Conservation (phyloP, 225 moss, liverwort and hornwort genomes). For the Antitrichia curtipendula region DNA sequence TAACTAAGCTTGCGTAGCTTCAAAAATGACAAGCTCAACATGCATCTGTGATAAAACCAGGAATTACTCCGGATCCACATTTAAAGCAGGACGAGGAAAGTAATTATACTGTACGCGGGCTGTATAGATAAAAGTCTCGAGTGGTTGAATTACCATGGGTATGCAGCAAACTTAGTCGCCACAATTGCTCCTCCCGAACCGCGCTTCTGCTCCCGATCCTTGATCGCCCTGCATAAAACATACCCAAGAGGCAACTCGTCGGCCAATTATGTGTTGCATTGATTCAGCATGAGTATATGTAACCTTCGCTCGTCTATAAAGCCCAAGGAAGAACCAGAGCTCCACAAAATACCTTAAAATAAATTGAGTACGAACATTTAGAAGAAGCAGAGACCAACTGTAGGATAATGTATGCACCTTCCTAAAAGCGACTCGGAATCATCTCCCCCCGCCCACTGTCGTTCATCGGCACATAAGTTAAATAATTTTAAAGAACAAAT, state of each 20-base stretch:
- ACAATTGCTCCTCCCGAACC: constrained; percentile 3
- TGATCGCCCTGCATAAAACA: constrained; percentile 16
- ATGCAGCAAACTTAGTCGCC: constrained; percentile 30
- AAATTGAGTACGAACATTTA: neutral
- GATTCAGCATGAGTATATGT: neutral
- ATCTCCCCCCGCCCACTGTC: constrained; percentile 24
- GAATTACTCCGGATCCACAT: neutral
- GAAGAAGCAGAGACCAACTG: neutral
- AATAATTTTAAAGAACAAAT: neutral
- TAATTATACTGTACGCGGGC: neutral
- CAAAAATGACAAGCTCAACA: neutral
- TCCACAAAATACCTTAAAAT: neutral
- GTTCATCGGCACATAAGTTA: neutral
- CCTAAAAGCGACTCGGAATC: constrained; percentile 19
- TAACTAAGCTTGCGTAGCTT: neutral
- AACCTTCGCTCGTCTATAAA: neutral
- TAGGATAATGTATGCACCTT: constrained; percentile 5
- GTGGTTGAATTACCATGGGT: constrained; percentile 7
- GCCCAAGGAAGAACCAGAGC: neutral
- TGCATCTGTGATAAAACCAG: neutral
- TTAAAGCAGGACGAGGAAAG: neutral
- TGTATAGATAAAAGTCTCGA: neutral
- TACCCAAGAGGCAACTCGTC: neutral
- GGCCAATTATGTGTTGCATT: neutral
- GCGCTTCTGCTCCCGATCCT: neutral